Base-by-base conservation (phyloP, 352 stramenopile genomes). In the Globisporangium sylvaticum region DNA sequence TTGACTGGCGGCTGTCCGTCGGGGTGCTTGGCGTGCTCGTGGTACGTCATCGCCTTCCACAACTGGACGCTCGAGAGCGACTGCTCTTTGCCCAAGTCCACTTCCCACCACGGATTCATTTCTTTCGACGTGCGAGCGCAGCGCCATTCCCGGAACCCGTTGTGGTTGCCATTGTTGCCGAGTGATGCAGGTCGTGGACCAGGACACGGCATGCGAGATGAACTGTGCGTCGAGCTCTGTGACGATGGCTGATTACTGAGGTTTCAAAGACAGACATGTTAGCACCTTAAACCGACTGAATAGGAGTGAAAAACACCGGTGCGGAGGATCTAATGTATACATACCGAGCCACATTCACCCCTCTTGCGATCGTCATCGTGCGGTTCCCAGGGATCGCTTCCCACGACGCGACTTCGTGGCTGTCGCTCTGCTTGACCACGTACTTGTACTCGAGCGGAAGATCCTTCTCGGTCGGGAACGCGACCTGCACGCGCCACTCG, bases 391-490 rank as follows among this genome's bases (percentile, higher is more conserved):
- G 84, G 9, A 94, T 71, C 22, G 79, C 76, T 58, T 94, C 87
- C 87, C 87, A 94, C 34, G 83, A 86, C 24, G 89, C 18, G 10
- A 90, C 64, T 42, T 84, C 78, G 6, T 67, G 67, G 22, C 68
- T 77, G 34, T 66, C 31, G 4, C 32, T 25, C 44, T 77, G 73
- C 67, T 84, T 85, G 52, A 91, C 59, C 44, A 92, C 65, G 64
- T 92, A 94, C 72, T 94, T 94, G 77, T 92, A 94, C 73, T 90
- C 83, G 54, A 94, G 58, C 7, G 84, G 75, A 24, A 66, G 64
- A 8, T 48, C 54, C 32, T 64, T 70, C 4, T 56, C 9, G 0
- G 46, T 7, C 0, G 68, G 27, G 24, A 92, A 78, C 18, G 37
- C 27, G 31, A 91, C 68, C 3, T 60, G 75, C 25, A 57, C 64